These are phyloP conservation scores for Yarrowia yakushimensis DNA, from an alignment of 805 yeast genomes.

Conservation along the genomic window DNA sequence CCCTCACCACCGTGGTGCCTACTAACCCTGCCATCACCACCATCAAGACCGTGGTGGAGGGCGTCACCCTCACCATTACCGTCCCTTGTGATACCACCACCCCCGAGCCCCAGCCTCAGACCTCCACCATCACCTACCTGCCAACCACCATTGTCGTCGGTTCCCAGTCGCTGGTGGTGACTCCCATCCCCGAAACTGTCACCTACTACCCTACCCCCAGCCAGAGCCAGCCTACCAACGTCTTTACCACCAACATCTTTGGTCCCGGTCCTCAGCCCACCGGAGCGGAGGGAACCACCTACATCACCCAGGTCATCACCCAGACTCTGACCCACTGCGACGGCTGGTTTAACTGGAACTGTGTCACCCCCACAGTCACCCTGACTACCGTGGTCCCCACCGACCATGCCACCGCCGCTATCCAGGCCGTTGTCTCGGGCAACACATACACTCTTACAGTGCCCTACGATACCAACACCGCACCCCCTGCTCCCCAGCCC, in stretches of 20 bases:
- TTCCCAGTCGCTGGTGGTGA: neutral
- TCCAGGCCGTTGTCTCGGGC: neutral
- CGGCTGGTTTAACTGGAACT: neutral
- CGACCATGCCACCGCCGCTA: neutral
- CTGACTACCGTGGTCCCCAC: constrained; percentile 15
- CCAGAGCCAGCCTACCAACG: neutral
- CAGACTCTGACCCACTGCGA: constrained; percentile 11
- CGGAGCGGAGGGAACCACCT: neutral
- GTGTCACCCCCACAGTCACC: neutral
- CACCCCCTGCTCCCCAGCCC: neutral
- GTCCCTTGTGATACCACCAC: constrained; percentile 21
- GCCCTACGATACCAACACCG: constrained; percentile 12
- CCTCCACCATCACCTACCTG: neutral
- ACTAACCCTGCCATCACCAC: constrained; percentile 12
- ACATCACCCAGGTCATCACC: neutral
- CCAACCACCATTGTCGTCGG: neutral
- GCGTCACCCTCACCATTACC: neutral
- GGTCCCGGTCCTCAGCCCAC: neutral
- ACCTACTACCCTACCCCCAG: neutral
- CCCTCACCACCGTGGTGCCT: constrained; percentile 22
- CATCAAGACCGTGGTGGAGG: constrained; percentile 8
- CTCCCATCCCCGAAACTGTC: neutral
- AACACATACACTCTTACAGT: neutral
- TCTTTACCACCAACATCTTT: neutral
- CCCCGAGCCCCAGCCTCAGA: neutral